A percentile compares a stretch with the other conserved stretches of the same genome.
phyloP scores from a whole-genome alignment of 768 basidiomycete species.

The Suillus cothurnatus region DNA sequence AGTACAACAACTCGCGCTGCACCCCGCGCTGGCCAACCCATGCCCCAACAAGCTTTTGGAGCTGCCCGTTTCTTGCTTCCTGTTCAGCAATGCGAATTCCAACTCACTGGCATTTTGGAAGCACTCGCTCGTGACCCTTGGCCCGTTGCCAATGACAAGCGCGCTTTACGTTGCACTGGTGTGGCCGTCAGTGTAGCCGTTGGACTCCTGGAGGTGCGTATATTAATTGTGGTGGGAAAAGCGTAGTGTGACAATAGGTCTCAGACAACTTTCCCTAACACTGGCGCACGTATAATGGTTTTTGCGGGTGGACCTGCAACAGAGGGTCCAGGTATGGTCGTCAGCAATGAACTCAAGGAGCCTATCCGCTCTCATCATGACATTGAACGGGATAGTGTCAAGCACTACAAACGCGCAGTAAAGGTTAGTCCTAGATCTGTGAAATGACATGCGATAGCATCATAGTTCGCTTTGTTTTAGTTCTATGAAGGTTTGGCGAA shows the following conservation, averaged over 20 bases:
- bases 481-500: conserved; percentile 96
- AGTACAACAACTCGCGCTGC: conserved; percentile 67
- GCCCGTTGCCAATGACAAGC: conserved; percentile 95
- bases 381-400: conserved; percentile 94
- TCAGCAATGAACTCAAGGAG: conserved; percentile 92
- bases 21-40: conserved; percentile 82
- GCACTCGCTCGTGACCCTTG: conserved; percentile 88
- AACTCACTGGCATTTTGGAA: conserved; percentile 92
- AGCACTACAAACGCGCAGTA: conserved; percentile 94
- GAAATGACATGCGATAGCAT: neutral
- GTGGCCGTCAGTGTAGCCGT: conserved; percentile 93
- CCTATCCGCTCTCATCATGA: conserved; percentile 99
- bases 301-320: conserved; percentile 96
- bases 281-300: conserved; percentile 94
- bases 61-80: conserved; percentile 92
- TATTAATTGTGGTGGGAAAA: neutral
- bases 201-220: conserved; percentile 78
- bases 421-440: conserved; percentile 59
- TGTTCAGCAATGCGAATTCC: conserved; percentile 91
- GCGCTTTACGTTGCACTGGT: conserved; percentile 92
- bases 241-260: neutral
- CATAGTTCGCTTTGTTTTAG: conserved; percentile 43
- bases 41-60: conserved; percentile 79
- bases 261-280: conserved; percentile 89
- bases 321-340: conserved; percentile 97